Evolutionary conservation across 768 basidiomycete genomes (phyloP), one percentile per base, ranked within the genome.

Genomic region (Tulasnella sp.): DNA sequence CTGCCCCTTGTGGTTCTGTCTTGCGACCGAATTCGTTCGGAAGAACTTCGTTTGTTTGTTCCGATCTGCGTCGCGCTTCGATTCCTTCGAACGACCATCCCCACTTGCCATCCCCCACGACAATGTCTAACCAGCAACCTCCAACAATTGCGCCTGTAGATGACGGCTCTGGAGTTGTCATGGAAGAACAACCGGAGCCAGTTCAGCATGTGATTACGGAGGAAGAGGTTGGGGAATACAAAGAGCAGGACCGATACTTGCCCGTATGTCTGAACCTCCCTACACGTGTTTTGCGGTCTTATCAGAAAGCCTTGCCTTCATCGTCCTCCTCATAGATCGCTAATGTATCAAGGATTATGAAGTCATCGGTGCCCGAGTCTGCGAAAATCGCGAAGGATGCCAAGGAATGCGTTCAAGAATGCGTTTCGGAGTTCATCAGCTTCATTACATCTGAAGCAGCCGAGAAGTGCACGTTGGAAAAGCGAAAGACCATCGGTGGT

Each of bases 321-420:
- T 46, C 23, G 15, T 39, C 74, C 74, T 73, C 3, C 35, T 42
- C 72, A 20, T 81, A 96, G 96, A 99, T 99, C 81, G 96, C 96
- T 74, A 99, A 99, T 83, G 96, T 98, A n/a, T 91, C 95, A 20
- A 90, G 97, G 29, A 96, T 99, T 82, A 99, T 98, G 96, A 98
- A 98, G 85, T 87, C 91, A 61, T 89, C 94, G 15, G 91, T 98
- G 2, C 96, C 97, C 0, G 86, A 91, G 0, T 92, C 92, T 26
- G 94, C 97, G 61, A 99, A 99, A 86, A 97, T 98, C 82, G 93
- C 94, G 10, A 98, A 98, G 84, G 97, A 99, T 84, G 96, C 96
- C 69, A 99, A 99, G 83, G 97, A 99, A 85, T 96, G 94, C 85
- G 95, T 98, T 61, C 97, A 99, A 84, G 97, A 98, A 85, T 98